Conservation (phyloP, 208 protist species). For the Acanthamoeba lenticulata region DNA sequence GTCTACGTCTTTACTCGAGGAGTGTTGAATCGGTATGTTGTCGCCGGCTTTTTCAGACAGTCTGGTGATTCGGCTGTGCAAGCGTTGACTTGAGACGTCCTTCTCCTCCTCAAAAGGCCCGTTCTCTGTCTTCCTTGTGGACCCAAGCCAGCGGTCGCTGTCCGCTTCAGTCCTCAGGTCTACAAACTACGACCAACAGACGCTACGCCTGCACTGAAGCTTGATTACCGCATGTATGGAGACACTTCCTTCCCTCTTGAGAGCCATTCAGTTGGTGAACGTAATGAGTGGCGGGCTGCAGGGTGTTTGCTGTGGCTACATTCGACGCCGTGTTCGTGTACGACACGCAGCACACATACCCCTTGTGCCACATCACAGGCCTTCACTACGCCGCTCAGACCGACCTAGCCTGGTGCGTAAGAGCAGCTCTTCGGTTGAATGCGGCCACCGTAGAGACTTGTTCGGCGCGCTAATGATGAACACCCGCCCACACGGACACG, state of each 20-base stretch:
- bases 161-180: slow-evolving; percentile 24
- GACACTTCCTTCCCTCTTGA: too few species aligned
- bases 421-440: too few species aligned
- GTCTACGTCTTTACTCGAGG: slow-evolving; percentile 27
- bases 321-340: slow-evolving; percentile 30
- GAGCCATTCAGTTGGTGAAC: too few species aligned
- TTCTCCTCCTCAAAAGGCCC: not conserved
- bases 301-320: slow-evolving; percentile 53
- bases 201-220: not conserved
- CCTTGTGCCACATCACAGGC: not conserved
- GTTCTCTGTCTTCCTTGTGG: slow-evolving; percentile 4
- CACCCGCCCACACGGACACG: not conserved
- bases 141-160: slow-evolving; percentile 25
- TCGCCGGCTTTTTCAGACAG: too few species aligned
- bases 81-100: too few species aligned
- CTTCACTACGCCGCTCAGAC: slow-evolving; percentile 53
- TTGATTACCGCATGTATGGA: slow-evolving; percentile 45
- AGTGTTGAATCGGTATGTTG: not conserved
- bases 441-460: too few species aligned
- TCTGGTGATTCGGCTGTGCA: too few species aligned
- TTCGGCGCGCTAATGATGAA: too few species aligned
- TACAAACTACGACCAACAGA: slow-evolving; percentile 12
- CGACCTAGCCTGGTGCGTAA: slow-evolving; percentile 22
- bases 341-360: slow-evolving; percentile 56
- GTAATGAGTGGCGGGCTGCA: too few species aligned